Evolutionary conservation across 345 rosid genomes (phyloP), one percentile per base, ranked within the genome.

Genomic region (Eucalyptus sp.): DNA sequence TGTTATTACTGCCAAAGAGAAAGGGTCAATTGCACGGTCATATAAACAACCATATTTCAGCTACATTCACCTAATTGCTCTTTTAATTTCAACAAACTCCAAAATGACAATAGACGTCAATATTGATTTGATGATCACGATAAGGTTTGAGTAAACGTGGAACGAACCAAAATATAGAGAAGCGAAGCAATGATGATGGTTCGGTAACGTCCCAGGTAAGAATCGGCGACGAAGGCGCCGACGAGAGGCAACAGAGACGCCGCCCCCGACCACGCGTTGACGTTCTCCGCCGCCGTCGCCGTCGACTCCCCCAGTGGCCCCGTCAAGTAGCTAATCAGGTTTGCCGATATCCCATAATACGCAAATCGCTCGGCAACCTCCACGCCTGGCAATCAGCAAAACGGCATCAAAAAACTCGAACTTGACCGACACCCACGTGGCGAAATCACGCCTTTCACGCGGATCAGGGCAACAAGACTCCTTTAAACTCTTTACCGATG

Each of bases 191-290:
- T 43, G 8, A 92, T 81, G 16, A 93, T 90, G 50, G 92, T 92
- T 81, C 95, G 93, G 88, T 92, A 93, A 48, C 95, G 93, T 90
- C 95, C 95, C 51, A 92, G 92, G 88, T 88, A 92, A 1, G 93
- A 80, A 60, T 93, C 95, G 15, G 95, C 93, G 87, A 93, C 50
- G 88, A 93, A 91, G 80, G 92, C 95, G 14, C 95, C 95, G 85
- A 93, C 89, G 16, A 93, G 87, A 17, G 95, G 94, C 10, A 92
- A 91, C 88, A 93, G 60, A 87, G 92, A 89, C 7, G 94, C 88
- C 41, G 91, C 90, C 76, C 95, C 95, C 20, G 48, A 76, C 91
- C 91, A 90, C 18, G 86, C 88, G 58, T 90, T 90, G 22, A 90
- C 91, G 43, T 90, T 90, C 87, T 76, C 91, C 15, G 91, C 91